Base-by-base conservation (phyloP, 202 grass and related monocot species). In the Setaria italica region DNA sequence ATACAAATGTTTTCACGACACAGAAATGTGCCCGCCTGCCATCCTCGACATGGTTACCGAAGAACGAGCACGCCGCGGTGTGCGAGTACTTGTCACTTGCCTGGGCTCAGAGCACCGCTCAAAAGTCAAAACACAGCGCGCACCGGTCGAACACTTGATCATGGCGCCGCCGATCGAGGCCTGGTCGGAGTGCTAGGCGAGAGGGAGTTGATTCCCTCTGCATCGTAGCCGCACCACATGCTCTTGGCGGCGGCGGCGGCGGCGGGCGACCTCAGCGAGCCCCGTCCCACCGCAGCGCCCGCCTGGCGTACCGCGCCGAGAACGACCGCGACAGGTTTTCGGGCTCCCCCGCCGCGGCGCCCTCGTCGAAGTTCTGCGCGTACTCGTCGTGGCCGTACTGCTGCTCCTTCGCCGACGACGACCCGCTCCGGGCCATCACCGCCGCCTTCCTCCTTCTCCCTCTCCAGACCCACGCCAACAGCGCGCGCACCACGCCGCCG, bases 331-430 rank as follows among this genome's bases (percentile, higher is more conserved):
- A 25, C 19, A 97, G 85, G 43, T 97, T 84, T 60, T 97, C 88
- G 16, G 88, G 88, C 77, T 94, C 90, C 60, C 5, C 70, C 5
- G 74, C 85, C 3, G 86, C 86, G 6, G 46, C 62, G 47, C 86
- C 95, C n/a, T 94, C 84, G 77, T 97, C 94, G 70, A 97, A 94
- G 78, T 97, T 97, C 85, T 92, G 84, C 62, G 67, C 79, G 59
- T 97, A 92, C 5, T 93, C 89, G 47, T 89, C 72, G 4, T 88
- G 76, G 74, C 84, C 84, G 77, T 97, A 91, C 57, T 45, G 80
- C 21, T 83, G 54, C 25, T 84, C 72, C 16, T 57, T 81, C 51
- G 13, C 62, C 37, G 84, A 57, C 57, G 47, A 58, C 19, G 19
- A 58, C 4, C 82, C 14, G 16, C 58, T 83, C 62, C 72, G 47